These are phyloP conservation scores for Linderniella brevidens DNA, from an alignment of 257 asterid genomes.

Conservation along the genomic window DNA sequence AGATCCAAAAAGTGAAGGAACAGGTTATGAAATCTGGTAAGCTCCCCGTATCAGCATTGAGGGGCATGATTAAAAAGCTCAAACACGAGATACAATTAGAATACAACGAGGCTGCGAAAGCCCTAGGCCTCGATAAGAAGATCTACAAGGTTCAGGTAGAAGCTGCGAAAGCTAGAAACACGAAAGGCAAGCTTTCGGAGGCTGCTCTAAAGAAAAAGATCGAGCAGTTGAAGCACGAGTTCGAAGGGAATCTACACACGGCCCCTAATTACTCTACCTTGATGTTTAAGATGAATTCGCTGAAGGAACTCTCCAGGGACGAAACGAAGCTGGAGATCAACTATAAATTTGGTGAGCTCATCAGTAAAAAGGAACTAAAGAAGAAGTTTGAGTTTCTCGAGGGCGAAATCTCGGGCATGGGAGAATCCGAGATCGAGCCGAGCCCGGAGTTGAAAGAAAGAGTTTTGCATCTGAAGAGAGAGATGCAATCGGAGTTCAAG, in stretches of 20 bases:
- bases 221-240: constrained; percentile 41
- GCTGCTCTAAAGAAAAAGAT: constrained; percentile 31
- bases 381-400: constrained; percentile 36
- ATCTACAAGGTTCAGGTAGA: constrained; percentile 39
- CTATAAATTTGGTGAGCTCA: constrained; percentile 33
- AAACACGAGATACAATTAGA: constrained; percentile 41
- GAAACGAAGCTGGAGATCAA: constrained; percentile 33
- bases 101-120: constrained; percentile 51
- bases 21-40: constrained; percentile 35
- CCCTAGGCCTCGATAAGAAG: constrained; percentile 47
- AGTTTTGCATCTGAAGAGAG: constrained; percentile 30
- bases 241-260: constrained; percentile 29
- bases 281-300: constrained; percentile 35
- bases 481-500: constrained; percentile 34
- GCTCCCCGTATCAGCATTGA: constrained; percentile 19
- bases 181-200: constrained; percentile 19
- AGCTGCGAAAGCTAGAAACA: constrained; percentile 36
- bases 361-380: constrained; percentile 34
- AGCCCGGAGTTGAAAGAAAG: constrained; percentile 42
- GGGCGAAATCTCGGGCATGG: constrained; percentile 39
- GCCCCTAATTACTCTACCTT: constrained; percentile 58
- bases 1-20: constrained; percentile 46
- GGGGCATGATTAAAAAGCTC: constrained; percentile 34
- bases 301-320: constrained; percentile 32
- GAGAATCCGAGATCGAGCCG: constrained; percentile 23